Evolutionary conservation across 1,284 basidiomycete species (phyloP).

Genomic region (Heterobasidion annosum): DNA sequence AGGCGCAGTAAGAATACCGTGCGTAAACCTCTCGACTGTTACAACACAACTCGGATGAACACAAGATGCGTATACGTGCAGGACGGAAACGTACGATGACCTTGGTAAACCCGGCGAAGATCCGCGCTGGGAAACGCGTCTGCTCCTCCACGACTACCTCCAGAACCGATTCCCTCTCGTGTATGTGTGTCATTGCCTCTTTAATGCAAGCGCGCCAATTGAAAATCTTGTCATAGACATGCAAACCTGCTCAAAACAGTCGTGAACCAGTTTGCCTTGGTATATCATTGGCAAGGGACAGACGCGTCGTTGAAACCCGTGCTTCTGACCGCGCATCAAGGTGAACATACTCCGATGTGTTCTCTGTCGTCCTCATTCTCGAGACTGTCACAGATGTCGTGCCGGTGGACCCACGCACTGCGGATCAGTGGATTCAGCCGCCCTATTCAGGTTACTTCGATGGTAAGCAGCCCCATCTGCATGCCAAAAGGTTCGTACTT

Average conservation of each 20-base stretch:
- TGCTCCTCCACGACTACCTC: conserved; percentile 15
- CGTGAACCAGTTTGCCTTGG: conserved; percentile 59
- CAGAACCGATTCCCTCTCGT: conserved; percentile 12
- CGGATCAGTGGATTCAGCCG: conserved; percentile 37
- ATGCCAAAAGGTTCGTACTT: too few species aligned
- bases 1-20: conserved; percentile 36
- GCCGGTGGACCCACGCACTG: conserved; percentile 44
- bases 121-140: conserved; percentile 15
- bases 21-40: conserved; percentile 10
- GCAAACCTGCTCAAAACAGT: conserved; percentile 39
- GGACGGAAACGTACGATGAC: conserved; percentile 10
- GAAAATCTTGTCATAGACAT: conserved; percentile 28
- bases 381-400: conserved; percentile 33
- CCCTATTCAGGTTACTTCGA: conserved; percentile 28
- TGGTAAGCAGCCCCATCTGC: conserved; percentile 12
- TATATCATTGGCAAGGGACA: conserved; percentile 57
- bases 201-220: not conserved
- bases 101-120: conserved; percentile 13
- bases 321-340: conserved; percentile 62
- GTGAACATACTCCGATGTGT: conserved; percentile 16
- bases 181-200: conserved; percentile 5
- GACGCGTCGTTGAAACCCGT: conserved; percentile 51
- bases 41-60: too few species aligned
- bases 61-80: not conserved
- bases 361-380: not conserved